Evolutionary conservation across 1,284 basidiomycete genomes (phyloP).

Genomic region (Sutorius eximius): DNA sequence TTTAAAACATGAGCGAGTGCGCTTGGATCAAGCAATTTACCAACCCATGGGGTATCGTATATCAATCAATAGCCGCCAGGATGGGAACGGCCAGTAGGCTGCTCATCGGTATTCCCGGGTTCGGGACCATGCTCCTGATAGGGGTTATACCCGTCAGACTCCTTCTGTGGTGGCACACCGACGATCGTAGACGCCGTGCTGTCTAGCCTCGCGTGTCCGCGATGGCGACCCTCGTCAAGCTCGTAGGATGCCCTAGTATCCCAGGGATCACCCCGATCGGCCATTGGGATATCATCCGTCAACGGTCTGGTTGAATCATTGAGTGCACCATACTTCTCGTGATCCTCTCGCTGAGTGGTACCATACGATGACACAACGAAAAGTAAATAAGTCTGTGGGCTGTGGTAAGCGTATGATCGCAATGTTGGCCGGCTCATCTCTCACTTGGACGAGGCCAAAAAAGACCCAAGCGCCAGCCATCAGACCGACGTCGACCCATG

Average conservation of each 20-base stretch:
- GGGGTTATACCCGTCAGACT: conserved; percentile 37
- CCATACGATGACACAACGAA: conserved; percentile 75
- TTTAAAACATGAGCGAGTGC: background rate
- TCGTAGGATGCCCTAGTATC: conserved; percentile 58
- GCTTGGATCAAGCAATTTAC: background rate
- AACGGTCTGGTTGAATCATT: conserved; percentile 66
- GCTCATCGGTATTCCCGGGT: conserved; percentile 21
- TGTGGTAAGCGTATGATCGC: conserved; percentile 4
- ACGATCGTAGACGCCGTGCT: conserved; percentile 58
- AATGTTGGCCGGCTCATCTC: background rate
- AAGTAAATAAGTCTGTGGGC: conserved; percentile 62
- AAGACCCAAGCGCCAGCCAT: conserved; percentile 86
- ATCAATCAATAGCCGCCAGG: conserved; percentile 47
- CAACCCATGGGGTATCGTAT: background rate
- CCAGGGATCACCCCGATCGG: conserved; percentile 70
- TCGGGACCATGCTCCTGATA: conserved; percentile 13
- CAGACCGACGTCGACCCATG: conserved; percentile 89
- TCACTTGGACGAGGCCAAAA: conserved; percentile 72
- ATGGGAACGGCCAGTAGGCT: conserved; percentile 43
- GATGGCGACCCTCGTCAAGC: conserved; percentile 41
- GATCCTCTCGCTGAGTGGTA: conserved; percentile 72
- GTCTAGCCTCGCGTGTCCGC: conserved; percentile 49
- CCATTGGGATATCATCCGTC: conserved; percentile 65
- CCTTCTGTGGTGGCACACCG: conserved; percentile 48
- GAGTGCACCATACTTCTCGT: conserved; percentile 77